Evolutionary conservation across 2,329 filamentous ascomycete species (phyloP).

Genomic region (Fusarium sp.): DNA sequence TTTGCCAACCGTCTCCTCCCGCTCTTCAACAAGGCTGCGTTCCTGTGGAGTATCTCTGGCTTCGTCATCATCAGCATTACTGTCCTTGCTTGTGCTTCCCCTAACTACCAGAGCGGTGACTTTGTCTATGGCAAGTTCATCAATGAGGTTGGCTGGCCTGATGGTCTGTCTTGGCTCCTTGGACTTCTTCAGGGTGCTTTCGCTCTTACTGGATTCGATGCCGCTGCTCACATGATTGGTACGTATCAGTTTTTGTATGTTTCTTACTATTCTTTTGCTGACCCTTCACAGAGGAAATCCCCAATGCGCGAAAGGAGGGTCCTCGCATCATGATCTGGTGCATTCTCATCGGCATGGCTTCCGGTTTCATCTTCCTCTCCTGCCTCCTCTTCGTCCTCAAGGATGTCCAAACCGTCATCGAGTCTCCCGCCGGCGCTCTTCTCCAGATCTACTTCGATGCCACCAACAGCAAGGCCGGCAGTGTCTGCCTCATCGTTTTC

Average conservation of each 20-base stretch:
- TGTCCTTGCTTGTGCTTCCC: slow-evolving; percentile 72
- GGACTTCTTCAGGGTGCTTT: slow-evolving; percentile 65
- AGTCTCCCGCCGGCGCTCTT: slow-evolving; percentile 67
- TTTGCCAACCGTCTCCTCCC: slow-evolving; percentile 70
- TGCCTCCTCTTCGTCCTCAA: slow-evolving; percentile 73
- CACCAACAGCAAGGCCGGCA: slow-evolving; percentile 70
- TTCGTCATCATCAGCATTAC: slow-evolving; percentile 79
- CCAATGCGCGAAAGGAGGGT: slow-evolving; percentile 67
- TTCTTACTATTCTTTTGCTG: background rate
- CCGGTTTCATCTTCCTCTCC: slow-evolving; percentile 70
- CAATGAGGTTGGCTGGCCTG: slow-evolving; percentile 77
- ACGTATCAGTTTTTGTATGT: background rate
- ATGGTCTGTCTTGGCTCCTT: slow-evolving; percentile 71
- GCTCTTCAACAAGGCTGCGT: slow-evolving; percentile 74
- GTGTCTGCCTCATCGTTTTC: slow-evolving; percentile 74
- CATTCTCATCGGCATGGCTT: slow-evolving; percentile 71
- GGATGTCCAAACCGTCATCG: slow-evolving; percentile 68
- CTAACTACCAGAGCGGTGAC: slow-evolving; percentile 70
- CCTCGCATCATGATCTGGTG: slow-evolving; percentile 76
- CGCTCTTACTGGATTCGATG: slow-evolving; percentile 61
- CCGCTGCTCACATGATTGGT: slow-evolving; percentile 55
- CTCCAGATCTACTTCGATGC: slow-evolving; percentile 74
- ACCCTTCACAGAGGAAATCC: slow-evolving; percentile 63
- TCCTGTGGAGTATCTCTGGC: slow-evolving; percentile 77
- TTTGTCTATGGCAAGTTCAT: slow-evolving; percentile 77